phyloP scores from a whole-genome alignment of 805 yeast genomes.

The Wickerhamiella brachini region DNA sequence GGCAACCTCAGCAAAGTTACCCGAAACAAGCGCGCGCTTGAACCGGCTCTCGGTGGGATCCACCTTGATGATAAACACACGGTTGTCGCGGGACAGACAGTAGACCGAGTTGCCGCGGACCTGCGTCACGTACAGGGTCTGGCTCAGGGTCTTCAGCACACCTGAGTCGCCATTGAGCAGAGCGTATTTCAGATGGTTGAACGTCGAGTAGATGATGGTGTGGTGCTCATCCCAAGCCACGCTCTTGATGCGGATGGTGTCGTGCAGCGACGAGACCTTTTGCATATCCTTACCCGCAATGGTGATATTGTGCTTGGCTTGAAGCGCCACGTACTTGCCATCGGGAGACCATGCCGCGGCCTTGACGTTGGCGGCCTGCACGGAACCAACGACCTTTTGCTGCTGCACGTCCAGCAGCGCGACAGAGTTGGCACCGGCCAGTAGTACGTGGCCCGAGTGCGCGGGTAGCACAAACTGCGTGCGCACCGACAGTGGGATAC shows the following conservation, averaged over 20 bases:
- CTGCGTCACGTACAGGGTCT: constrained; percentile 68
- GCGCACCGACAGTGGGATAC: constrained; percentile 41
- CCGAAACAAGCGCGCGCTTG: constrained; percentile 81
- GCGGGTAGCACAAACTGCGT: constrained; percentile 54
- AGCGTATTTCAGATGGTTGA: constrained; percentile 90
- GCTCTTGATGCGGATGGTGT: constrained; percentile 89
- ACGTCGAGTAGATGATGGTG: constrained; percentile 73
- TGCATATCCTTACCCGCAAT: constrained; percentile 72
- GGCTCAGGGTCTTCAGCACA: constrained; percentile 80
- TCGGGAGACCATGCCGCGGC: constrained; percentile 82
- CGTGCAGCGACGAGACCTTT: constrained; percentile 73
- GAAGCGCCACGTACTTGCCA: constrained; percentile 73
- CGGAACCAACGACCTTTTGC: constrained; percentile 56
- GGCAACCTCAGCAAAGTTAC: constrained; percentile 82
- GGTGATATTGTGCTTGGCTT: constrained; percentile 85
- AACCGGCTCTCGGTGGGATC: constrained; percentile 97
- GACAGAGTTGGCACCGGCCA: constrained; percentile 60
- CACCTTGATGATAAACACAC: constrained; percentile 60
- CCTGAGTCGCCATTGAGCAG: constrained; percentile 91
- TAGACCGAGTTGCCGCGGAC: constrained; percentile 56
- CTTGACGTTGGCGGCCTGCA: constrained; percentile 58
- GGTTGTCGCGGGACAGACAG: constrained; percentile 75
- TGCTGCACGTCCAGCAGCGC: constrained; percentile 87
- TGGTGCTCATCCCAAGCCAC: constrained; percentile 96
- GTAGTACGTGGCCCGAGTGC: constrained; percentile 75